These are phyloP conservation scores for Petunia hybrid DNA, from an alignment of 305 asterid species.

Conservation along the genomic window DNA sequence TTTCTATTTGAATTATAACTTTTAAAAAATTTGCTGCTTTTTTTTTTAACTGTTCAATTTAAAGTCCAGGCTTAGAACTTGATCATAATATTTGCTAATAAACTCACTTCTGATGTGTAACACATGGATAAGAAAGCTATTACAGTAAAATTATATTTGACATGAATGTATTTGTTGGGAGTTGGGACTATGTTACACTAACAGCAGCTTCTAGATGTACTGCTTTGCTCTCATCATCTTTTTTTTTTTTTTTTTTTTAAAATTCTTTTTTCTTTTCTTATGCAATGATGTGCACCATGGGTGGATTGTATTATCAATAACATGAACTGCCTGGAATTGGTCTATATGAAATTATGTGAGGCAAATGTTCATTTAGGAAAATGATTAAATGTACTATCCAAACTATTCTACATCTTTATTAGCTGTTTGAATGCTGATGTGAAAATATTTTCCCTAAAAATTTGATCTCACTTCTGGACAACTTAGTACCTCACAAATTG, in stretches of 20 bases:
- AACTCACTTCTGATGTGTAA: not conserved
- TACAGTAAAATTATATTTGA: not conserved
- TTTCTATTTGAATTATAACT: not conserved
- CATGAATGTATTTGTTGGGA: not conserved
- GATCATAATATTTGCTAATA: not conserved
- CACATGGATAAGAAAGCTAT: not conserved
- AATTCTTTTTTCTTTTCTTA: not conserved
- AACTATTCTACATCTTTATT: no score
- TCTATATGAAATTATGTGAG: slow-evolving; percentile 17
- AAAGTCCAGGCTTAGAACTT: not conserved
- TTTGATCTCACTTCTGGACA: not conserved
- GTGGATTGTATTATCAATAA: not conserved
- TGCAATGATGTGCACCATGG: slow-evolving; percentile 6
- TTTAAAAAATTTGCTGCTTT: not conserved
- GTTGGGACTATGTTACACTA: not conserved
- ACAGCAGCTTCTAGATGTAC: not conserved
- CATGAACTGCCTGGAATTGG: not conserved
- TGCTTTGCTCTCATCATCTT: not conserved
- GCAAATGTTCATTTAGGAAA: not conserved
- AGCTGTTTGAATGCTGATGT: not conserved
- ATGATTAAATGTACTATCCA: not conserved
- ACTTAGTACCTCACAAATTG: not conserved
- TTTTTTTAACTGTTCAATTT: not conserved
- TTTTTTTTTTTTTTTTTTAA: not conserved
- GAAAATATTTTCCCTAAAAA: not conserved